A percentile compares a stretch with the other conserved stretches of the same genome.
phyloP scores from a whole-genome alignment of 768 basidiomycete genomes.

The Lactarius vividus region DNA sequence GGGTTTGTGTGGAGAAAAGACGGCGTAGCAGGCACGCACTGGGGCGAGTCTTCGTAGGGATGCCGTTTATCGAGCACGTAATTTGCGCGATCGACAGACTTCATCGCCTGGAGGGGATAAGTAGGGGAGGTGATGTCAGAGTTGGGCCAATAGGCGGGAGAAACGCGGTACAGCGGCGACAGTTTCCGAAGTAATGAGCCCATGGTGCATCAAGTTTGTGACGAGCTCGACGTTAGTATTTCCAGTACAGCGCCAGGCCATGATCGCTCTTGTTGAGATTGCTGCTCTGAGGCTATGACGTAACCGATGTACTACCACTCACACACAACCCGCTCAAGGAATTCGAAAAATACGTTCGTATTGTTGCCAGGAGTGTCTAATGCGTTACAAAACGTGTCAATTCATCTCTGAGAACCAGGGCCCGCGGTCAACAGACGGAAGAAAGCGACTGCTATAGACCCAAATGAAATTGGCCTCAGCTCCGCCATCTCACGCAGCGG shows the following conservation, averaged over 20 bases:
- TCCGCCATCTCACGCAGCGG: neutral
- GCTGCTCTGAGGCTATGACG: neutral
- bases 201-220: slow-evolving; percentile 53
- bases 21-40: slow-evolving; percentile 32
- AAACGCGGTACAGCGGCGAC: slow-evolving; percentile 48
- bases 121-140: neutral
- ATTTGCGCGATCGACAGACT: slow-evolving; percentile 45
- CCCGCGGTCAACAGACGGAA: slow-evolving; percentile 43
- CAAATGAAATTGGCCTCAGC: neutral
- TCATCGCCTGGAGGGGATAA: slow-evolving; percentile 40
- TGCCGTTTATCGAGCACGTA: slow-evolving; percentile 39
- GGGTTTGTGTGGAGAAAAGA: neutral
- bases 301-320: neutral
- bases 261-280: slow-evolving; percentile 32
- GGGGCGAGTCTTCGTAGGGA: slow-evolving; percentile 53
- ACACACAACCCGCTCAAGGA: neutral
- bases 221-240: slow-evolving; percentile 70
- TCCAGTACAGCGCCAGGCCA: slow-evolving; percentile 85
- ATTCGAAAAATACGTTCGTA: neutral
- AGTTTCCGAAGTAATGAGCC: slow-evolving; percentile 54
- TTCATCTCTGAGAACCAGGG: slow-evolving; percentile 42
- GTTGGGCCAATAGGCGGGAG: neutral
- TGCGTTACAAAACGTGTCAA: slow-evolving; percentile 11
- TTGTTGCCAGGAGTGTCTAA: neutral
- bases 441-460: slow-evolving; percentile 38